Conservation (phyloP, 2,329 filamentous ascomycete genomes). For the Sarocladium brachiariae region DNA sequence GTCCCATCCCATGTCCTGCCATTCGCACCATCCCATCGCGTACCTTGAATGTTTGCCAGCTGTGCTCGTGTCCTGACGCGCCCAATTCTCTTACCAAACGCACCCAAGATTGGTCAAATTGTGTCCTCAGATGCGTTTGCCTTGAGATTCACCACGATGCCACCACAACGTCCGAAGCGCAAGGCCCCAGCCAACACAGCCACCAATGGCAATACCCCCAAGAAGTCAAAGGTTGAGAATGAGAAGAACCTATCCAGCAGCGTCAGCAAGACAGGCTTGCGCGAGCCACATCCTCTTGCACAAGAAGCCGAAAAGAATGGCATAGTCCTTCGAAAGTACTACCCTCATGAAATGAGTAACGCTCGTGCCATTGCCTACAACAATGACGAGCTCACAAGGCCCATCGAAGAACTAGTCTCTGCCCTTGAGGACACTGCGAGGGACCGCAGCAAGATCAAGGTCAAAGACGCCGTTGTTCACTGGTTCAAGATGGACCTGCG, state of each 20-base stretch:
- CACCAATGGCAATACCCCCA: slow-evolving; percentile 18
- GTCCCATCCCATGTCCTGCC: background rate
- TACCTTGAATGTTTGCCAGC: background rate
- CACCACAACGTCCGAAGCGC: slow-evolving; percentile 11
- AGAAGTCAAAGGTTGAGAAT: slow-evolving; percentile 27
- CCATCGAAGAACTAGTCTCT: slow-evolving; percentile 60
- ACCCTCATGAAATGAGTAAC: slow-evolving; percentile 81
- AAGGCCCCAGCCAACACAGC: slow-evolving; percentile 11
- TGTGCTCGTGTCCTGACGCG: background rate
- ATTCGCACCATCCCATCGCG: background rate
- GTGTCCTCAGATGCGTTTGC: background rate
- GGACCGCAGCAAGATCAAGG: slow-evolving; percentile 42
- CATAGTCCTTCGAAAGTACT: slow-evolving; percentile 67
- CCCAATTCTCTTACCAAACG: background rate
- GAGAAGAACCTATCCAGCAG: slow-evolving; percentile 16
- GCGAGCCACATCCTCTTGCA: slow-evolving; percentile 39
- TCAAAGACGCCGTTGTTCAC: slow-evolving; percentile 64
- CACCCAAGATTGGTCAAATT: background rate
- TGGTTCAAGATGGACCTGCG: slow-evolving; percentile 88
- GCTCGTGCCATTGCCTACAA: slow-evolving; percentile 69
- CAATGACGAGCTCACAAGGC: slow-evolving; percentile 59
- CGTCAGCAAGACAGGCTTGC: slow-evolving; percentile 22
- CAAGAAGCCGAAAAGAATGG: slow-evolving; percentile 45
- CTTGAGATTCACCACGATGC: slow-evolving; percentile 19
- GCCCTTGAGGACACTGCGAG: slow-evolving; percentile 55